These are phyloP conservation scores for Salix koriyanagi DNA, from an alignment of 345 rosid genomes.

Conservation along the genomic window DNA sequence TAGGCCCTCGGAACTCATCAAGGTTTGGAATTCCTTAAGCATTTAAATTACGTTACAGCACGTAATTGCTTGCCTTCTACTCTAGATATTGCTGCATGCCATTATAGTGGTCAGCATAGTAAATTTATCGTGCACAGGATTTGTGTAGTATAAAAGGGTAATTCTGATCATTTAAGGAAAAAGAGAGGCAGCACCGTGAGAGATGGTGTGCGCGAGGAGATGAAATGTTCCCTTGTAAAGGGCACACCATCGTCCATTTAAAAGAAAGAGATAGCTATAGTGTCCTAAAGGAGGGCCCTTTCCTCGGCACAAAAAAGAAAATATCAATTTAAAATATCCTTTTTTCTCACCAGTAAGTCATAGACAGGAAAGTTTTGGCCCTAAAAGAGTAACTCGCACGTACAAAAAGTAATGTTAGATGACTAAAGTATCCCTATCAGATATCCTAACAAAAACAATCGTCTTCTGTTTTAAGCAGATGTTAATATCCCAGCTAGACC, in stretches of 20 bases:
- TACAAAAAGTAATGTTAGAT: background rate
- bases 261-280: background rate
- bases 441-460: background rate
- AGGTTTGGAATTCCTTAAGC: constrained; percentile 36
- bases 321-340: background rate
- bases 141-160: background rate
- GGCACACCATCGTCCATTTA: constrained; percentile 12
- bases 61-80: background rate
- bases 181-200: background rate
- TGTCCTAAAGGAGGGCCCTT: constrained; percentile 1
- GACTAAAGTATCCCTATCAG: background rate
- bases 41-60: background rate
- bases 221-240: constrained; percentile 3
- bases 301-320: background rate
- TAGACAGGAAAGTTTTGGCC: background rate
- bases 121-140: background rate
- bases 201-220: background rate
- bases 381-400: background rate
- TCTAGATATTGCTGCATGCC: background rate
- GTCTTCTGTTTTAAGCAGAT: constrained; percentile 38
- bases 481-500: constrained; percentile 74
- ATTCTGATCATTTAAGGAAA: background rate
- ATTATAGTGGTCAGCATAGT: background rate
- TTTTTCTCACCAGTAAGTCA: too few relatives aligned
- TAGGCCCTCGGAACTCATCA: constrained; percentile 87